phyloP scores from a whole-genome alignment of 768 basidiomycete species.

The Russula dissimulans region DNA sequence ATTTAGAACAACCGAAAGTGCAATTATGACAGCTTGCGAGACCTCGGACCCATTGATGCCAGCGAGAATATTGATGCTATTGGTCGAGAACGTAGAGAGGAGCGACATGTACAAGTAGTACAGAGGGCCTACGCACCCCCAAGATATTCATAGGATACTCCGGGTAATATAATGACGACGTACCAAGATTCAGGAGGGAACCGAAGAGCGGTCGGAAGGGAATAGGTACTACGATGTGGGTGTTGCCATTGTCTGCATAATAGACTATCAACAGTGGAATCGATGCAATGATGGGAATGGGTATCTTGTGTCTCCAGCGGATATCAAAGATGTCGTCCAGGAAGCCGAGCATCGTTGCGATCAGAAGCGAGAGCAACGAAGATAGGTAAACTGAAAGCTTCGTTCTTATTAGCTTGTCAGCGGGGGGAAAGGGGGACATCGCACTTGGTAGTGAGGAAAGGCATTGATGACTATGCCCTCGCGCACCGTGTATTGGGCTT shows the following conservation, averaged over 20 bases:
- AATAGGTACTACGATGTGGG: slow-evolving; percentile 88
- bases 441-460: slow-evolving; percentile 72
- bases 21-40: slow-evolving; percentile 86
- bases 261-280: slow-evolving; percentile 95
- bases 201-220: slow-evolving; percentile 66
- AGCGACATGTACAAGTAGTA: slow-evolving; percentile 97
- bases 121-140: slow-evolving; percentile 55
- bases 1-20: slow-evolving; percentile 82
- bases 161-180: slow-evolving; percentile 19
- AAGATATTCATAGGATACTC: not conserved
- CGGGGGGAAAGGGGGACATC: slow-evolving; percentile 18
- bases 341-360: slow-evolving; percentile 91
- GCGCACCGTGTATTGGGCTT: slow-evolving; percentile 30
- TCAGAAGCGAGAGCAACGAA: slow-evolving; percentile 81
- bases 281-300: slow-evolving; percentile 91
- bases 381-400: slow-evolving; percentile 91
- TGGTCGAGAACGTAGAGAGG: slow-evolving; percentile 92
- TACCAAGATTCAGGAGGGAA: slow-evolving; percentile 81
- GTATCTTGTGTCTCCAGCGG: slow-evolving; percentile 95
- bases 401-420: not conserved
- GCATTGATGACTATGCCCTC: slow-evolving; percentile 60
- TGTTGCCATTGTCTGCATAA: slow-evolving; percentile 89
- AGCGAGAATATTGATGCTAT: slow-evolving; percentile 97
- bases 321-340: slow-evolving; percentile 98
- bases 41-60: slow-evolving; percentile 97